These are phyloP conservation scores for Piper longum DNA, from an alignment of 164 flowering plant genomes.

Conservation along the genomic window DNA sequence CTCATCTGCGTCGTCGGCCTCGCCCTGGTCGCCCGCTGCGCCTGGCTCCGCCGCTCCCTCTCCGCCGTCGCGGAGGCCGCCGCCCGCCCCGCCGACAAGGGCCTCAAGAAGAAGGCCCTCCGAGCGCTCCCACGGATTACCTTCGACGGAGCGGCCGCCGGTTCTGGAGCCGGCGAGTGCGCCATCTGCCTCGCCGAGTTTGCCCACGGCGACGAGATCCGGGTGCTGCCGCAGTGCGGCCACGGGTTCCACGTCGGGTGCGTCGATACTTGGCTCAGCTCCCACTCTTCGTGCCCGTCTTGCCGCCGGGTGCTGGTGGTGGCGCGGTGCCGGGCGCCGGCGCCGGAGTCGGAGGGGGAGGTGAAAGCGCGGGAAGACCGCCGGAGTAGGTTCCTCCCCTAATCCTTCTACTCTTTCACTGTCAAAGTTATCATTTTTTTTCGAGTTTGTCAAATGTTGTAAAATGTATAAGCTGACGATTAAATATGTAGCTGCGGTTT, in stretches of 20 bases:
- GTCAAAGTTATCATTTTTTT: neutral
- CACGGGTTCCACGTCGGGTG: conserved; percentile 76
- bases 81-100: conserved; percentile 35
- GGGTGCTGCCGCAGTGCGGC: conserved; percentile 74
- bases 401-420: neutral
- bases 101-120: conserved; percentile 75
- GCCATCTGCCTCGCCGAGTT: conserved; percentile 81
- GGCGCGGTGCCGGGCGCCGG: conserved; percentile 27
- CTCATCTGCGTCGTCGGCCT: conserved; percentile 82
- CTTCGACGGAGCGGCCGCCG: conserved; percentile 13
- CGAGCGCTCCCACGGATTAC: conserved; percentile 47
- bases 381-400: conserved; percentile 30
- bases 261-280: conserved; percentile 69
- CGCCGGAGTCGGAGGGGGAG: conserved; percentile 12
- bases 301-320: conserved; percentile 62
- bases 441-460: neutral
- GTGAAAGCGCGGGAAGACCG: conserved; percentile 25
- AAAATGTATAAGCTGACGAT: neutral
- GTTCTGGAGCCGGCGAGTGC: conserved; percentile 43
- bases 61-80: neutral
- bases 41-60: conserved; percentile 58
- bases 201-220: conserved; percentile 54
- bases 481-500: neutral
- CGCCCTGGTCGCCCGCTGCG: conserved; percentile 74
- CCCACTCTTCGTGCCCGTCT: conserved; percentile 79